Percentiles rank a stretch among this genome's conserved stretches.
Conservation (phyloP, 1,284 basidiomycete species). For the Ceratobasidium theobromae region DNA sequence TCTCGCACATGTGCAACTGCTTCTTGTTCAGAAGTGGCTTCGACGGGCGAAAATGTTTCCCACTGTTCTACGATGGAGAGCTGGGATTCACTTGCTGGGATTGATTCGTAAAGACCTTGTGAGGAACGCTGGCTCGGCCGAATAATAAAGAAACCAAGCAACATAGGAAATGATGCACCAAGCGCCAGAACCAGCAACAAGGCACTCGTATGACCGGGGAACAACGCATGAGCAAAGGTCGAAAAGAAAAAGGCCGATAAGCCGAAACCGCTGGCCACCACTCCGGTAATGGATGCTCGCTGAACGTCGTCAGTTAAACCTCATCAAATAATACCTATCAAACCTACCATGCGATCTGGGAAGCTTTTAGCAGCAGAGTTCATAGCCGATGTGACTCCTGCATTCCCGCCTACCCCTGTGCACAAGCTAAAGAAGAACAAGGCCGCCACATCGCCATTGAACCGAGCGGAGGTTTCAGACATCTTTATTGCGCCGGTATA, state of each 20-base stretch:
- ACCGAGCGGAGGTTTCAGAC: conserved; percentile 29
- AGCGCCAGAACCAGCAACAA: conserved; percentile 69
- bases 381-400: conserved; percentile 42
- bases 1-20: conserved; percentile 11
- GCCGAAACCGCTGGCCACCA: conserved; percentile 81
- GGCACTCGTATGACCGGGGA: conserved; percentile 68
- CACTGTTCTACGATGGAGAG: conserved; percentile 24
- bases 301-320: conserved; percentile 38
- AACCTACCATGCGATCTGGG: conserved; percentile 40
- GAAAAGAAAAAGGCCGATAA: conserved; percentile 82
- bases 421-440: conserved; percentile 43
- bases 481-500: conserved; percentile 49
- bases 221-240: conserved; percentile 62
- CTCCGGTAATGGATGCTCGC: conserved; percentile 70
- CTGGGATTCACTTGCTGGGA: conserved; percentile 10
- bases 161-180: conserved; percentile 68
- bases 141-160: conserved; percentile 65
- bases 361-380: conserved; percentile 47
- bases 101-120: conserved; percentile 7
- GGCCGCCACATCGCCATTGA: conserved; percentile 37
- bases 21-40: conserved; percentile 27
- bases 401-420: conserved; percentile 42
- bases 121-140: conserved; percentile 56
- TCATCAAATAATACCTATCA: not conserved
- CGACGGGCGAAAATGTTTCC: conserved; percentile 34